Percentiles rank a stretch among this genome's conserved stretches.
Conservation (phyloP, 2,329 filamentous ascomycete species). For the Penicillium sp. region DNA sequence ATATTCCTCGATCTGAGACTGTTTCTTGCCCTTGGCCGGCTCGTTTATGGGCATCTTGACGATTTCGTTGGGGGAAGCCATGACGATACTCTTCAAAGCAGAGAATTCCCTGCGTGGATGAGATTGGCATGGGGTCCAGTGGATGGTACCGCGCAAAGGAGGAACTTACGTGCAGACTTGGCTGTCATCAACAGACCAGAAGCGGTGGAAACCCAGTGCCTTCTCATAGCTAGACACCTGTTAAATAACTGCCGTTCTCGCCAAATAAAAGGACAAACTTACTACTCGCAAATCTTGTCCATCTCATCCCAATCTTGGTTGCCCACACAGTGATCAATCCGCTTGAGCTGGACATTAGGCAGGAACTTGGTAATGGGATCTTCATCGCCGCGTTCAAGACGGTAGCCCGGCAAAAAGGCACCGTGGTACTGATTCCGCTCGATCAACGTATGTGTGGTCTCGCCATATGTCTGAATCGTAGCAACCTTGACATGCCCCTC, state of each 20-base stretch:
- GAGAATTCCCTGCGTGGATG: constrained; percentile 63
- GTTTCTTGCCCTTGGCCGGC: constrained; percentile 83
- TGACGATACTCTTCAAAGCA: constrained; percentile 83
- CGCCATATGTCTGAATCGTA: constrained; percentile 85
- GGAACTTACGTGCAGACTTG: constrained; percentile 68
- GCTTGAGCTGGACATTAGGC: constrained; percentile 64
- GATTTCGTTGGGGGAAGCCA: constrained; percentile 77
- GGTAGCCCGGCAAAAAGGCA: constrained; percentile 79
- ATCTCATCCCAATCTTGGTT: constrained; percentile 97
- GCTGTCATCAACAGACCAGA: constrained; percentile 94
- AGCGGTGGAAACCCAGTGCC: constrained; percentile 87
- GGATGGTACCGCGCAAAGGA: neutral
- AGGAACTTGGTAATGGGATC: constrained; percentile 52
- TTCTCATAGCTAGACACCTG: constrained; percentile 68
- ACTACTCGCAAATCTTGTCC: constrained; percentile 61
- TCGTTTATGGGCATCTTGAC: constrained; percentile 99
- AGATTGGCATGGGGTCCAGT: too few species aligned
- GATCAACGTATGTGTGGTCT: constrained; percentile 91
- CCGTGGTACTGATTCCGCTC: constrained; percentile 68
- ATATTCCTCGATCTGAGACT: constrained; percentile 91
- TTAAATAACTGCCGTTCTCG: constrained; percentile 4
- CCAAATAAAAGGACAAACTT: constrained; percentile 23
- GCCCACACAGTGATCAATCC: constrained; percentile 94
- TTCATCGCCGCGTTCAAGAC: constrained; percentile 47
- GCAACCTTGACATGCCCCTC: constrained; percentile 68